Base-by-base conservation (phyloP, 768 basidiomycete genomes). In the Sistotremastrum suecicum region DNA sequence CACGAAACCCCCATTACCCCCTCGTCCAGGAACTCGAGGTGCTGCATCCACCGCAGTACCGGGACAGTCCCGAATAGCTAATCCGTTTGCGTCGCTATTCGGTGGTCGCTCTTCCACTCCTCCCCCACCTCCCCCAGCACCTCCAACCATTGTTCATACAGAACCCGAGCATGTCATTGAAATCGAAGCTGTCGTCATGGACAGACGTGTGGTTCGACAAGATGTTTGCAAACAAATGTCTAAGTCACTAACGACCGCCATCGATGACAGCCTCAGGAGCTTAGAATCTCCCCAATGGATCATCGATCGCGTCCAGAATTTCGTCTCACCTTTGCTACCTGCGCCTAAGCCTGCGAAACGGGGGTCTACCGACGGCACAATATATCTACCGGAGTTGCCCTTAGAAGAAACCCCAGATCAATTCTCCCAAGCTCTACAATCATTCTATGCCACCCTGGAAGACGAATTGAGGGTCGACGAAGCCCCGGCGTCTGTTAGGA, bases 1-100 rank as follows among this genome's bases (percentile, higher is more conserved):
- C 34, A 45, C 70, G 0, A 76, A 75, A 46, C 78, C 75, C 11
- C 72, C 71, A 0, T 60, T 67, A 31, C 71, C 63, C 7, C 67
- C 62, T 38, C 67, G 64, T 7, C 62, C 57, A 6, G 45, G 48
- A 37, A 36, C 42, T 1, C 56, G 58, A n/a, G 47, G 53, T 10
- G n/a, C 42, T 2, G 51, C 54, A 1, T 29, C 53, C 9, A 39
- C 50, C 12, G 3, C 56, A 20, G 41, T 66, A 0, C 42, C 53
- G 29, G 49, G 59, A 2, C 46, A 61, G 0, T 68, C 76, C 0
- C 69, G 83, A 0, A 68, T 87, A 7, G 60, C 72, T 30, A 83
- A 82, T 53, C 80, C 86, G 0, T 90, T 91, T 53, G 80, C 84
- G 0, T 80, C 81, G 1, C 69, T 91, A n/a, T 88, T 87, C 53